A percentile compares a stretch with the other conserved stretches of the same genome.
Evolutionary conservation across 768 basidiomycete species (phyloP).

Genomic region (Boletus pseudopeckii): DNA sequence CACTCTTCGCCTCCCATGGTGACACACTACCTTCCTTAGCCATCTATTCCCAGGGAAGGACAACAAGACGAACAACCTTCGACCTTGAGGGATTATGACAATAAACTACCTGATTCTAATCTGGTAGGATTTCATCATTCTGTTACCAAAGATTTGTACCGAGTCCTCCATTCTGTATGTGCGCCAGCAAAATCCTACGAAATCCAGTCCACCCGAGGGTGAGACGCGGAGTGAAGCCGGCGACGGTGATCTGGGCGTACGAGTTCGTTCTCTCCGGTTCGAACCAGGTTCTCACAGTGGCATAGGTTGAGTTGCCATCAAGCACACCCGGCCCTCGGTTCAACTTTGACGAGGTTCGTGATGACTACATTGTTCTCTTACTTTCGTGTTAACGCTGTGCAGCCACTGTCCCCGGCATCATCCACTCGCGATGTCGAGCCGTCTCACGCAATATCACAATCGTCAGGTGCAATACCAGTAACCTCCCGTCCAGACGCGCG

Average conservation of each 20-base stretch:
- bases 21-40: neutral
- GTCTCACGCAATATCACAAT: no score
- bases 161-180: neutral
- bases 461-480: no score
- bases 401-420: neutral
- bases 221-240: neutral
- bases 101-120: neutral
- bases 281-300: neutral
- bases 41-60: no score
- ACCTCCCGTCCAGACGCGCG: no score
- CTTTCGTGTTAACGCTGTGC: neutral
- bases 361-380: neutral
- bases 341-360: neutral
- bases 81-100: neutral
- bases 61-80: neutral
- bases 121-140: neutral
- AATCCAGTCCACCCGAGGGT: neutral
- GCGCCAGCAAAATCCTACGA: neutral
- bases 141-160: neutral
- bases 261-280: no score
- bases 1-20: neutral
- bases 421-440: no score
- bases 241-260: neutral
- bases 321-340: neutral
- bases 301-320: neutral